A percentile compares a stretch with the other conserved stretches of the same genome.
phyloP scores from a whole-genome alignment of 176 grass and related monocot genomes.

The Musa schizocarpa region DNA sequence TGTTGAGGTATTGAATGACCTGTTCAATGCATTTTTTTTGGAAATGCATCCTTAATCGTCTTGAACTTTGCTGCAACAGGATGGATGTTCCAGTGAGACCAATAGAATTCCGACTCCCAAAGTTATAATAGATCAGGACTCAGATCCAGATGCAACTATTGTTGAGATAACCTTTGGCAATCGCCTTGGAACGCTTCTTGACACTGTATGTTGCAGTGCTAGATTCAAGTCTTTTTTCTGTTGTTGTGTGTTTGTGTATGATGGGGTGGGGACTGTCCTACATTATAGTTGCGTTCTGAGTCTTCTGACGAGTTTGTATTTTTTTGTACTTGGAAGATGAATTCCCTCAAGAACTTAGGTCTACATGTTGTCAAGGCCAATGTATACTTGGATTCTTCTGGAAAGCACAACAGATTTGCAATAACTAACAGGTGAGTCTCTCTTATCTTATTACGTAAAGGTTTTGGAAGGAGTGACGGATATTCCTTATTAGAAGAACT shows the following conservation, averaged over 20 bases:
- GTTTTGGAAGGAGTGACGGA: not conserved
- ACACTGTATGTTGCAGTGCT: constrained; percentile 54
- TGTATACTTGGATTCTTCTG: constrained; percentile 77
- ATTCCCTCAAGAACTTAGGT: constrained; percentile 68
- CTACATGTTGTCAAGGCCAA: constrained; percentile 95
- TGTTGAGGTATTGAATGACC: constrained; percentile 70
- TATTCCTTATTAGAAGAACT: not conserved
- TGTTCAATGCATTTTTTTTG: constrained; percentile 35
- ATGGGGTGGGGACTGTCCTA: constrained; percentile 2
- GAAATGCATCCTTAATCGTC: constrained; percentile 35
- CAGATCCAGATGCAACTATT: constrained; percentile 82
- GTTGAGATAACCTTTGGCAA: constrained; percentile 97
- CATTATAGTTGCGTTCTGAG: not conserved
- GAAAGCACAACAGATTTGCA: constrained; percentile 79
- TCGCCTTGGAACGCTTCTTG: constrained; percentile 92
- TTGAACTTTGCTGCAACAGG: constrained; percentile 53
- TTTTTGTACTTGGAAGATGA: constrained; percentile 58
- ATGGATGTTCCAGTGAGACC: constrained; percentile 53
- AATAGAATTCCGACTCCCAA: constrained; percentile 77
- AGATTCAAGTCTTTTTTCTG: too few relatives aligned
- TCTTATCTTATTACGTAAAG: constrained; percentile 16
- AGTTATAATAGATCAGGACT: constrained; percentile 98
- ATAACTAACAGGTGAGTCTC: constrained; percentile 72
- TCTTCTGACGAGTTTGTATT: not conserved
- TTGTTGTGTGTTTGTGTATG: constrained; percentile 13